Percentiles rank a stretch among this genome's conserved stretches.
These are phyloP conservation scores for Candida nonsorbophila DNA, from an alignment of 805 yeast genomes.

Conservation along the genomic window DNA sequence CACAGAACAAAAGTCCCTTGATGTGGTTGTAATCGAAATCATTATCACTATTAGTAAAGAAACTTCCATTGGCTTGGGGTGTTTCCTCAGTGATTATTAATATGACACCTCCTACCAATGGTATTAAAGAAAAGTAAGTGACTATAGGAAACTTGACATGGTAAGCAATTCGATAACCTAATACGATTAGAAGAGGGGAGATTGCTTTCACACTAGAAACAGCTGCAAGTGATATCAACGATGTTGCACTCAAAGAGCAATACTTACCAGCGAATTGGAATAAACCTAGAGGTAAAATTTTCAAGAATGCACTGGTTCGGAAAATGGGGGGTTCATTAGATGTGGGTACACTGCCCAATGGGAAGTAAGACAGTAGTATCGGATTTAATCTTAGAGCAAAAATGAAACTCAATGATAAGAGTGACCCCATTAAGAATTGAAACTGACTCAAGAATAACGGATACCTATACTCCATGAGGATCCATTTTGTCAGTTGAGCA, in stretches of 20 bases:
- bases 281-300: slow-evolving; percentile 56
- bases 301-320: slow-evolving; percentile 29
- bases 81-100: slow-evolving; percentile 38
- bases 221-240: slow-evolving; percentile 61
- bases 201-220: slow-evolving; percentile 67
- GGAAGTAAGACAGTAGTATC: slow-evolving; percentile 33
- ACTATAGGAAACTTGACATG: slow-evolving; percentile 43
- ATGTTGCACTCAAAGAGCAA: slow-evolving; percentile 59
- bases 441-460: slow-evolving; percentile 63
- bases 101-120: slow-evolving; percentile 49
- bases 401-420: slow-evolving; percentile 36
- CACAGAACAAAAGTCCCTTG: slow-evolving; percentile 64
- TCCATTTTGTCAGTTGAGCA: slow-evolving; percentile 56
- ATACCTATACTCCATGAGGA: slow-evolving; percentile 49
- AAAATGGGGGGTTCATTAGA: slow-evolving; percentile 18
- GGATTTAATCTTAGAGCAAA: slow-evolving; percentile 25
- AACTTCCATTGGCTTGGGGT: slow-evolving; percentile 1
- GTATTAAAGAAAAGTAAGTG: slow-evolving; percentile 49
- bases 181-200: slow-evolving; percentile 56
- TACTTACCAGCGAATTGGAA: slow-evolving; percentile 64
- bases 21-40: slow-evolving; percentile 28
- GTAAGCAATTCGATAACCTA: slow-evolving; percentile 49
- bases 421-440: slow-evolving; percentile 52
- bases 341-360: slow-evolving; percentile 50
- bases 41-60: slow-evolving; percentile 7